A percentile compares a stretch with the other conserved stretches of the same genome.
Evolutionary conservation across 306 rosid genomes (phyloP).

Genomic region (Castanospermum australe): DNA sequence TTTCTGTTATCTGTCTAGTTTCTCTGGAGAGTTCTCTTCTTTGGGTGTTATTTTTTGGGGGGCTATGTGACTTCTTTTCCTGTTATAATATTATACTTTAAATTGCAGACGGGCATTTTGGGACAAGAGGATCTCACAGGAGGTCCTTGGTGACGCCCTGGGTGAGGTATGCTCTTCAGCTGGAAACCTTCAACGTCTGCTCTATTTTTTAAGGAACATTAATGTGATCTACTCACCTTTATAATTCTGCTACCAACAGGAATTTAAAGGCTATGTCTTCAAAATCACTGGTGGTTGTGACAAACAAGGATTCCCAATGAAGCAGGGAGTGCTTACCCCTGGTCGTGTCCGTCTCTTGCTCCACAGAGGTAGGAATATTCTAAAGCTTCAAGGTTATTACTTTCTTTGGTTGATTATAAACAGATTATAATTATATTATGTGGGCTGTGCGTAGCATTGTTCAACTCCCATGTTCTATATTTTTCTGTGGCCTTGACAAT

Average conservation of each 20-base stretch:
- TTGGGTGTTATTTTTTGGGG: background rate
- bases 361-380: constrained; percentile 22
- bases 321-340: constrained; percentile 49
- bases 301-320: constrained; percentile 47
- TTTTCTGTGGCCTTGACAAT: background rate
- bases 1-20: background rate
- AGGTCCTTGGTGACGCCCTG: constrained; percentile 37
- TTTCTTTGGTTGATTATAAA: background rate
- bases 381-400: background rate
- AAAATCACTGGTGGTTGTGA: constrained; percentile 42
- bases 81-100: background rate
- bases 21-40: background rate
- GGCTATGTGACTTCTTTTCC: background rate
- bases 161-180: constrained; percentile 26
- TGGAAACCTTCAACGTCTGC: background rate
- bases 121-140: constrained; percentile 49
- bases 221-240: background rate
- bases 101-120: constrained; percentile 34
- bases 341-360: constrained; percentile 42
- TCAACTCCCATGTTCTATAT: background rate
- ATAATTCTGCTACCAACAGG: background rate
- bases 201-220: background rate
- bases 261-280: constrained; percentile 42
- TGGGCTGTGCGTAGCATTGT: background rate
- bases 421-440: background rate